Percentiles rank a stretch among this genome's conserved stretches.
Conservation (phyloP, 768 basidiomycete species). For the Psilocybe sp. region DNA sequence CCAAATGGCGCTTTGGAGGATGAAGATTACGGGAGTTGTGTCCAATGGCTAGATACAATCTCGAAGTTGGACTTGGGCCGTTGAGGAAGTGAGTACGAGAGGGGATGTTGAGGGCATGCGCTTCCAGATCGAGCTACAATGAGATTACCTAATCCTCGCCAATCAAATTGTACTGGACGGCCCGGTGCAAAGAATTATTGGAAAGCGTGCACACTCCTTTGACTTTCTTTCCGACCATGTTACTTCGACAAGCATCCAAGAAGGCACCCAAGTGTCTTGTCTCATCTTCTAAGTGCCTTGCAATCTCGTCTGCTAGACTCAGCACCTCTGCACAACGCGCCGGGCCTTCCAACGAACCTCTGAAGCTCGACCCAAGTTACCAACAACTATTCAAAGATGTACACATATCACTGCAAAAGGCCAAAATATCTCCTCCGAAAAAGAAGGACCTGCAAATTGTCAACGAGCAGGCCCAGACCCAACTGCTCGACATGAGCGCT, state of each 20-base stretch:
- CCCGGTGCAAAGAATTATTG: no score
- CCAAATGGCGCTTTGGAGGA: neutral
- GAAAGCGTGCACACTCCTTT: no score
- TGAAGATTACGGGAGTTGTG: no score
- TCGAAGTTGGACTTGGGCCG: no score
- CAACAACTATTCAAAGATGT: conserved; percentile 61
- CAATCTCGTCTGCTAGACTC: conserved; percentile 16
- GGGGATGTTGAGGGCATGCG: no score
- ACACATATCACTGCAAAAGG: conserved; percentile 59
- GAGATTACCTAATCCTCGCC: no score
- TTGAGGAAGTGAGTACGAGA: no score
- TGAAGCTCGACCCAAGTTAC: conserved; percentile 67
- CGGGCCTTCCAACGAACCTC: conserved; percentile 50
- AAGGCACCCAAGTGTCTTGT: neutral
- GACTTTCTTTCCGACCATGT: no score
- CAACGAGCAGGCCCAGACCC: neutral
- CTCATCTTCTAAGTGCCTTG: neutral
- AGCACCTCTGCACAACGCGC: neutral
- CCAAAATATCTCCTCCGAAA: conserved; percentile 19
- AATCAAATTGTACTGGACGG: no score
- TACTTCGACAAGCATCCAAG: no score
- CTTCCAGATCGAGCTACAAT: no score
- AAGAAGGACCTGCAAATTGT: conserved; percentile 55
- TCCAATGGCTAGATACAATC: no score
- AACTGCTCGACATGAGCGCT: conserved; percentile 5